phyloP scores from a whole-genome alignment of 1,139 yeast species.

The Pichia sp. region DNA sequence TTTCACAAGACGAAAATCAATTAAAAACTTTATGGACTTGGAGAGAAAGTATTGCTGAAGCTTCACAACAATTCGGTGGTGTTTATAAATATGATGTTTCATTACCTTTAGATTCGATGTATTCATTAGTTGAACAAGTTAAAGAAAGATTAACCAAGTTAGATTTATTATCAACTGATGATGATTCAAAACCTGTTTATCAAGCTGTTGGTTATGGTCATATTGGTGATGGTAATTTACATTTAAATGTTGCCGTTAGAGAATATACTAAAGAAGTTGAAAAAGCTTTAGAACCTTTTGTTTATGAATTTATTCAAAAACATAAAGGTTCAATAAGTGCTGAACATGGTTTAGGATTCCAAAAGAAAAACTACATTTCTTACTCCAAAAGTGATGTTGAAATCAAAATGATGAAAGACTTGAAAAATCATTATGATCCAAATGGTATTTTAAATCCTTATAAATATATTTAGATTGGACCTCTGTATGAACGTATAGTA shows the following conservation, averaged over 20 bases:
- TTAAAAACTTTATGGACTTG: slow-evolving; percentile 79
- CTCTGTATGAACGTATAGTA: background rate
- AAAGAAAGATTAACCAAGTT: slow-evolving; percentile 50
- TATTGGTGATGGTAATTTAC: slow-evolving; percentile 93
- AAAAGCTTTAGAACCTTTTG: slow-evolving; percentile 78
- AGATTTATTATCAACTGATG: slow-evolving; percentile 59
- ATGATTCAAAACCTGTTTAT: slow-evolving; percentile 62
- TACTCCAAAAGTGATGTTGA: slow-evolving; percentile 72
- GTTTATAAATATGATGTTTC: slow-evolving; percentile 96
- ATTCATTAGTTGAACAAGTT: slow-evolving; percentile 72
- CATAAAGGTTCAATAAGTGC: slow-evolving; percentile 88
- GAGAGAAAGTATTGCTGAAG: slow-evolving; percentile 93
- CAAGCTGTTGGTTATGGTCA: slow-evolving; percentile 94
- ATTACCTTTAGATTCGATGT: slow-evolving; percentile 71
- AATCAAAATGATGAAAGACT: slow-evolving; percentile 63
- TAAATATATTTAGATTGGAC: slow-evolving; percentile 51
- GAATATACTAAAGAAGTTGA: slow-evolving; percentile 73
- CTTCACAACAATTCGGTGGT: slow-evolving; percentile 80
- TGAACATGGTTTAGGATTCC: slow-evolving; percentile 96
- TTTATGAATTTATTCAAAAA: slow-evolving; percentile 77
- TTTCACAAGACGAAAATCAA: slow-evolving; percentile 93
- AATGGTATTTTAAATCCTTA: slow-evolving; percentile 88
- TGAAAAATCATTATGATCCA: slow-evolving; percentile 82
- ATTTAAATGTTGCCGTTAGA: slow-evolving; percentile 86
- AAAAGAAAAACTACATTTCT: slow-evolving; percentile 80